Conservation (phyloP, 2,329 filamentous ascomycete species). For the Botrytis elliptica region DNA sequence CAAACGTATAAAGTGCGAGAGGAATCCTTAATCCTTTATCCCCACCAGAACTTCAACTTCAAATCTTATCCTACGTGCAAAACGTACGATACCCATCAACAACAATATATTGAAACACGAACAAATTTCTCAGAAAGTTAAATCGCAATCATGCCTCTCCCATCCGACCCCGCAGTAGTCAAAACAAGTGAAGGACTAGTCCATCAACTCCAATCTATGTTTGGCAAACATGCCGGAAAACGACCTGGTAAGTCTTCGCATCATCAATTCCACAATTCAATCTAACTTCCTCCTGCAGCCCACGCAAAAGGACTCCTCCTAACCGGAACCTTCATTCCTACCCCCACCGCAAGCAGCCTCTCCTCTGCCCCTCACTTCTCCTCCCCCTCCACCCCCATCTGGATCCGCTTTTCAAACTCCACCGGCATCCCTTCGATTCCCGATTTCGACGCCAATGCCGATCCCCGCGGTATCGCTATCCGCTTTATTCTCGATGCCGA, state of each 20-base stretch:
- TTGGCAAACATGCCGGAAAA: slow-evolving; percentile 18
- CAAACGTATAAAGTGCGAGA: not conserved
- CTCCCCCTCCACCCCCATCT: slow-evolving; percentile 45
- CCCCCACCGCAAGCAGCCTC: slow-evolving; percentile 44
- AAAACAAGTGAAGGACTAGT: slow-evolving; percentile 18
- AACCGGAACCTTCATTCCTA: slow-evolving; percentile 53
- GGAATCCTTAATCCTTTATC: not conserved
- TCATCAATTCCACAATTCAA: not conserved
- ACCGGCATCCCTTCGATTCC: slow-evolving; percentile 52
- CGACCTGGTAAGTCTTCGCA: slow-evolving; percentile 6
- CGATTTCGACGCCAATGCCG: slow-evolving; percentile 48
- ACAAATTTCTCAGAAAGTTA: not conserved
- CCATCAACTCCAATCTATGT: slow-evolving; percentile 4
- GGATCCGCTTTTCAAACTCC: slow-evolving; percentile 50
- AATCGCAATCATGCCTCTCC: slow-evolving; percentile 15
- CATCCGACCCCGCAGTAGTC: slow-evolving; percentile 14
- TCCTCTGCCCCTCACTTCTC: slow-evolving; percentile 51
- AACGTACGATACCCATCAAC: no score
- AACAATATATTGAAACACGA: not conserved
- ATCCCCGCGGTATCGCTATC: slow-evolving; percentile 50
- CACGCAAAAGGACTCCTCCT: slow-evolving; percentile 55
- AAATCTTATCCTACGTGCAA: not conserved
- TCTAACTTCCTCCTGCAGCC: slow-evolving; percentile 28
- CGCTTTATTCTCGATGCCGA: slow-evolving; percentile 47
- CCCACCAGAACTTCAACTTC: not conserved